These are phyloP conservation scores for Pythium phragmitis DNA, from an alignment of 352 stramenopile genomes.

Conservation along the genomic window DNA sequence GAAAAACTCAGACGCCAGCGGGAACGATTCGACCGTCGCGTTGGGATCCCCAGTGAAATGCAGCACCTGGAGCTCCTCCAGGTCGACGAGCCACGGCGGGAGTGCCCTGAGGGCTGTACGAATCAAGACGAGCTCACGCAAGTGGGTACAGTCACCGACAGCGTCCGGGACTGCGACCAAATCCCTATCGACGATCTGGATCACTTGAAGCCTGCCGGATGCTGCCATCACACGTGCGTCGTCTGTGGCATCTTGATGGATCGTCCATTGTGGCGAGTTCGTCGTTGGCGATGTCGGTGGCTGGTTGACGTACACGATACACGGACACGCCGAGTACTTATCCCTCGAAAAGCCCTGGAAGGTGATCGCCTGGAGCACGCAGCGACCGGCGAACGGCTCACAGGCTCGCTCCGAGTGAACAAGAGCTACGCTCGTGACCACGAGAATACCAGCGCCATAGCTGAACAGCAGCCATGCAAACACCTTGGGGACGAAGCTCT, in stretches of 20 bases:
- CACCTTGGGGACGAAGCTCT: slow-evolving; percentile 11
- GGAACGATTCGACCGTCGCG: slow-evolving; percentile 10
- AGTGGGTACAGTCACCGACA: slow-evolving; percentile 3
- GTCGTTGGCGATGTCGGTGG: neutral
- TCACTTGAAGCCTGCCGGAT: slow-evolving; percentile 7
- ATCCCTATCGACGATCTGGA: slow-evolving; percentile 21
- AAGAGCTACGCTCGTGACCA: slow-evolving; percentile 6
- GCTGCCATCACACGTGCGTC: neutral
- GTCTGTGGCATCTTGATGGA: neutral
- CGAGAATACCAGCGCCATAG: slow-evolving; percentile 18
- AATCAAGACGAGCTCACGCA: slow-evolving; percentile 15
- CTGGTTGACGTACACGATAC: slow-evolving; percentile 22
- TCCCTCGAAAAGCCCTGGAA: slow-evolving; percentile 7
- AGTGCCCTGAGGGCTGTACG: slow-evolving; percentile 1
- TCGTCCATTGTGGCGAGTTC: slow-evolving; percentile 16
- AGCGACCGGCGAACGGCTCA: slow-evolving; percentile 1
- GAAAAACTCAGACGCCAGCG: slow-evolving; percentile 7
- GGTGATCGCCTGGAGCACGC: slow-evolving; percentile 4
- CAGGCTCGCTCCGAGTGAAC: slow-evolving; percentile 10
- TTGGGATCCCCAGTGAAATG: slow-evolving; percentile 20
- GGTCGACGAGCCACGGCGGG: slow-evolving; percentile 15
- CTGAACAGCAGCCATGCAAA: slow-evolving; percentile 13
- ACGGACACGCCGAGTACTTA: slow-evolving; percentile 11
- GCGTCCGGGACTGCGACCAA: slow-evolving; percentile 2
- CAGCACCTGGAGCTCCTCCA: slow-evolving; percentile 17